Percentiles rank a stretch among this genome's conserved stretches.
phyloP scores from a whole-genome alignment of 2,329 filamentous ascomycete species.

The Cladosporium colombiae region DNA sequence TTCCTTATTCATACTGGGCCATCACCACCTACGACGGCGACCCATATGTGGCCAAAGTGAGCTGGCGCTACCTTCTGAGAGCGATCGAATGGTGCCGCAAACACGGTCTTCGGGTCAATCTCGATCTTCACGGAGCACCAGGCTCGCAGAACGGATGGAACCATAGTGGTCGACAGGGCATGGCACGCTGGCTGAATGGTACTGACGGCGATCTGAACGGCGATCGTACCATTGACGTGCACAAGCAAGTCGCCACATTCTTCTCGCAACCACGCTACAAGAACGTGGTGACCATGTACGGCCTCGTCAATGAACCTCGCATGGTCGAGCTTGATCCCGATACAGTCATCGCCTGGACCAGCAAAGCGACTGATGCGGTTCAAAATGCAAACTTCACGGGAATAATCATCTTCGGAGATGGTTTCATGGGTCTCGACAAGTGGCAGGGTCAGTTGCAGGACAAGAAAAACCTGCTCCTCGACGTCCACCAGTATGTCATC shows the following conservation, averaged over 20 bases:
- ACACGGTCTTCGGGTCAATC: constrained; percentile 86
- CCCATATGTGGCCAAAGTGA: constrained; percentile 81
- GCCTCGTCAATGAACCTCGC: constrained; percentile 88
- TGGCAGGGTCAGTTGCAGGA: constrained; percentile 83
- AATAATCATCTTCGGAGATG: constrained; percentile 85
- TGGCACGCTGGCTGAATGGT: constrained; percentile 88
- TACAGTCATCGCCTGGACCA: constrained; percentile 78
- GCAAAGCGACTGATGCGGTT: constrained; percentile 69
- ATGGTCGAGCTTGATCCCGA: constrained; percentile 68
- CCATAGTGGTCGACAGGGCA: constrained; percentile 81
- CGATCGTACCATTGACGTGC: constrained; percentile 80
- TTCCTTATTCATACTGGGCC: constrained; percentile 94
- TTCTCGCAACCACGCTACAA: constrained; percentile 92
- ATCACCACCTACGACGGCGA: constrained; percentile 81
- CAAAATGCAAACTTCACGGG: constrained; percentile 72
- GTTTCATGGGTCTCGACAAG: constrained; percentile 85
- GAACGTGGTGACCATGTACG: constrained; percentile 90
- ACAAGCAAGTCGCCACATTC: constrained; percentile 84
- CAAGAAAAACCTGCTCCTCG: constrained; percentile 75
- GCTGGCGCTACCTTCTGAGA: constrained; percentile 90
- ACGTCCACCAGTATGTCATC: constrained; percentile 97
- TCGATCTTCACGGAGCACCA: constrained; percentile 88
- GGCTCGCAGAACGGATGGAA: constrained; percentile 98
- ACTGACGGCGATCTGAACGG: constrained; percentile 76
- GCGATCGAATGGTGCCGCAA: constrained; percentile 92